Base-by-base conservation (phyloP, 805 yeast species). In the Candida ortonii region DNA sequence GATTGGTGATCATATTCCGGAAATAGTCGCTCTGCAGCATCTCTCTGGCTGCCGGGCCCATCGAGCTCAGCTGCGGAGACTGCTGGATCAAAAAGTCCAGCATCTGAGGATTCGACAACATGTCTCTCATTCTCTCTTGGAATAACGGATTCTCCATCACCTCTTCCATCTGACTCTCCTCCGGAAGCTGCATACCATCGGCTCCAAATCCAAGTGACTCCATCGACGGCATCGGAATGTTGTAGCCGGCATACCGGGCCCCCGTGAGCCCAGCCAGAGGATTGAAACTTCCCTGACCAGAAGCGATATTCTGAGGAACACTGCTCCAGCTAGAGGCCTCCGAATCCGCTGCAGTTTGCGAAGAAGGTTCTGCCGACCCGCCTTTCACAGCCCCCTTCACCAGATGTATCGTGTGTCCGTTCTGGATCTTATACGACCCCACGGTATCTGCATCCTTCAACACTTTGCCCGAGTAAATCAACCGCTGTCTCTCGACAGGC, bases 401-500 rank as follows among this genome's bases (percentile, higher is more conserved):
- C 49, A 93, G 57, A 62, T 90, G 98, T 43, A 90, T 68, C 0
- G 96, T 81, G 58, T 86, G 94, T 17, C 94, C 96, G 36, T 75
- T 65, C 60, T 85, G 85, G 54, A 90, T 76, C 58, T 86, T 86
- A 66, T 90, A 90, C 4, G 76, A 65, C 12, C 70, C 79, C 7
- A 90, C 61, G 6, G 84, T 73, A 47, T 89, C 93, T 22, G 67
- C 68, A 53, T 90, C 96, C 60, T 89, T 89, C 54, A 90, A 72
- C 21, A 93, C 95, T 48, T 90, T 82, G 25, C 98, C 98, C 3
- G 96, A 84, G 65, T 84, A 90, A 53, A 90, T 89, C 55, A 90
- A 71, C 39, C 97, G 73, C 63, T 89, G 97, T 41, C 82, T 75
- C n/a, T 71, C 82, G 1, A 76, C 78, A 5, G 95, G 81, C 27